Percentiles rank a stretch among this genome's conserved stretches.
These are phyloP conservation scores for Paramecium primaurelia DNA, from an alignment of 73 alveolate species.

Conservation along the genomic window DNA sequence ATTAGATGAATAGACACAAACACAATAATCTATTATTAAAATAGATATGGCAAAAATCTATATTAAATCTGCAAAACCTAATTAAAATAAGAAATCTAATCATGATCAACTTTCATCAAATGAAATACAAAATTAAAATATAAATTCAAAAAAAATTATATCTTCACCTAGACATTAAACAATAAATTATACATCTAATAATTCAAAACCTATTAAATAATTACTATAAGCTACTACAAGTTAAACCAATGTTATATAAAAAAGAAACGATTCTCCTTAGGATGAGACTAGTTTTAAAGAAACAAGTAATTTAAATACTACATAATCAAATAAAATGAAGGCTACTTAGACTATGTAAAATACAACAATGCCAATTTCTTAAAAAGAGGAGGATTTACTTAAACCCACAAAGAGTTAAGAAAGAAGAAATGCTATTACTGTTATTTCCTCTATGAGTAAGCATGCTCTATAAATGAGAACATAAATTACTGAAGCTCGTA, in stretches of 20 bases:
- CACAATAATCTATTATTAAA: not conserved
- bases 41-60: not conserved
- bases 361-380: not conserved
- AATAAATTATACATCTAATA: not conserved
- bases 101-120: not conserved
- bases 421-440: not conserved
- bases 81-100: not conserved
- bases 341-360: not conserved
- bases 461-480: conserved; percentile 25
- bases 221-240: not conserved
- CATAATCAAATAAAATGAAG: not conserved
- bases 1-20: not conserved
- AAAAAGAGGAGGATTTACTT: not conserved
- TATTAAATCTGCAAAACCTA: conserved; percentile 8
- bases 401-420: not conserved
- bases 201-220: not conserved
- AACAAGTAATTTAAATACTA: not conserved
- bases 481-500: not conserved
- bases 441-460: not conserved
- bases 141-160: not conserved
- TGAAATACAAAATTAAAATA: not conserved
- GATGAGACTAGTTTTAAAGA: not conserved
- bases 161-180: not conserved
- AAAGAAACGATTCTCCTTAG: not conserved
- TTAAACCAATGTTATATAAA: not conserved